Conservation (phyloP, 305 asterid genomes). For the Solanum hybrid region DNA sequence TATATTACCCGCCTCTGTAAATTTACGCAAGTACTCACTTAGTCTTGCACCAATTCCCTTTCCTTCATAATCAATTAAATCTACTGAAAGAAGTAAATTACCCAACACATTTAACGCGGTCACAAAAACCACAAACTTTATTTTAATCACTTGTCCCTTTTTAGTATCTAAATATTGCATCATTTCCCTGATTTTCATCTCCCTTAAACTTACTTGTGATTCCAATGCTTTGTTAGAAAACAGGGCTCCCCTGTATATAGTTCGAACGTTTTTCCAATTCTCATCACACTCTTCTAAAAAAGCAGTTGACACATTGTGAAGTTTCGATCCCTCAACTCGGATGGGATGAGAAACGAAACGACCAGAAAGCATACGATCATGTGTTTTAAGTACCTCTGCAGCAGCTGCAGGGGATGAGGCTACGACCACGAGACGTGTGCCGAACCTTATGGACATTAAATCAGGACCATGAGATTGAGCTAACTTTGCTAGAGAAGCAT, state of each 20-base stretch:
- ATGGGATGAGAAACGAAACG: conserved; percentile 15
- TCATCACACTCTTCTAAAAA: conserved; percentile 19
- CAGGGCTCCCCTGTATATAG: conserved; percentile 19
- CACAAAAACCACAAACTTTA: neutral
- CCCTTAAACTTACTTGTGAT: conserved; percentile 8
- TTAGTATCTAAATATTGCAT: neutral
- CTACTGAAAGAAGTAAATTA: neutral
- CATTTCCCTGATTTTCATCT: conserved; percentile 11
- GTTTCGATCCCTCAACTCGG: conserved; percentile 5
- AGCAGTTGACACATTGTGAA: conserved; percentile 11
- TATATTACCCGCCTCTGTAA: neutral
- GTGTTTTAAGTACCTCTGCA: conserved; percentile 18
- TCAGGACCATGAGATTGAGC: conserved; percentile 27
- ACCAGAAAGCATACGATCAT: conserved; percentile 20
- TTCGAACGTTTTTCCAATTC: conserved; percentile 18
- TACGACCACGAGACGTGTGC: conserved; percentile 13
- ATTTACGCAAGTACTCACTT: neutral
- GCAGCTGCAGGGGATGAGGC: conserved; percentile 36
- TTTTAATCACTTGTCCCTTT: neutral
- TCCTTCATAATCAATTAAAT: neutral
- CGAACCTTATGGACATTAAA: conserved; percentile 16
- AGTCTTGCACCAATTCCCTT: neutral
- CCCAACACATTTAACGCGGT: neutral
- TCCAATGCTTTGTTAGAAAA: conserved; percentile 26
- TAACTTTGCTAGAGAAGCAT: conserved; percentile 13